Evolutionary conservation across 2,329 filamentous ascomycete genomes (phyloP), one percentile per base, ranked within the genome.

Genomic region (Xylariomycetidae sp.): DNA sequence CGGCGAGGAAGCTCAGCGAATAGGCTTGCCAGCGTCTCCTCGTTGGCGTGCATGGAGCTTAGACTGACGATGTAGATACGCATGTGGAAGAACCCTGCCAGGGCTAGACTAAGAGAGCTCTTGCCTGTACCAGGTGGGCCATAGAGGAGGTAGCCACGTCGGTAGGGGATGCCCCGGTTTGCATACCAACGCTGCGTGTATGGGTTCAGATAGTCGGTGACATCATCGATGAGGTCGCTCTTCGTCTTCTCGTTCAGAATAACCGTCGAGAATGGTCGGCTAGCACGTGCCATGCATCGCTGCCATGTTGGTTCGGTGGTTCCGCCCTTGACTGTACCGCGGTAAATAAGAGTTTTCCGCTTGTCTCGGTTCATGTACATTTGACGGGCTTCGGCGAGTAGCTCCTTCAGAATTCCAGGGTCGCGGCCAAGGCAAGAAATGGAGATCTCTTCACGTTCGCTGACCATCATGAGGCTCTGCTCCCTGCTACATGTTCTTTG

Each of bases 41-140:
- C 83, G 29, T 67, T 81, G 13, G 82, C 67, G 3, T 66, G 65
- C 16, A 64, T 62, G 3, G 79, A 83, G 54, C 72, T 83, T 25
- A 88, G 62, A 49, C 73, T 82, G 42, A 87, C 70, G 35, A 87
- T 82, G 57, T 86, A 87, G 41, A 88, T 82, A 30, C 75, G 70
- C 61, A 88, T 70, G 38, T 77, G 74, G 53, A 87, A 82, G 50
- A 77, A 72, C 5, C 83, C 83, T 0, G 83, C 81, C 31, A 85
- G 67, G 0, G 83, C 82, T 26, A 87, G 70, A 42, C 76, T 81
- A 1, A 88, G 67, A 28, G 79, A 84, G 27, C 78, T 84, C 59
- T 90, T 92, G 11, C 86, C 85, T 0, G 85, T 89, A 1, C 86
- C 85, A 0, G 85, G 85, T 0, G 86, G 85, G 0, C 88, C 88